A percentile compares a stretch with the other conserved stretches of the same genome.
Evolutionary conservation across 306 rosid species (phyloP).

Genomic region (Cicer arietinum): DNA sequence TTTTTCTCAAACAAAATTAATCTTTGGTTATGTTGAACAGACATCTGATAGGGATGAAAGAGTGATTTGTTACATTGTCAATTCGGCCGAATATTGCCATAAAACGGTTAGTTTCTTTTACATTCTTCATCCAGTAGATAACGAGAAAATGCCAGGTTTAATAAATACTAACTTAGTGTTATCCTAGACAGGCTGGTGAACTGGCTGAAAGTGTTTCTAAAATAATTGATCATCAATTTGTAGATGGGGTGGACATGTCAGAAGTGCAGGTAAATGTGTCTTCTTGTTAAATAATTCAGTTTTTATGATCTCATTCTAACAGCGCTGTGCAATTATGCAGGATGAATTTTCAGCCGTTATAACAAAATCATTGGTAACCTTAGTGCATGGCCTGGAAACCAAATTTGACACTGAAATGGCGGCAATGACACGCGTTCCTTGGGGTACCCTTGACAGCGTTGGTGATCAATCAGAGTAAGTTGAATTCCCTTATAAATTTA

Average conservation of each 20-base stretch:
- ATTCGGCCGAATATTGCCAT: conserved; percentile 97
- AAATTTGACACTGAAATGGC: conserved; percentile 98
- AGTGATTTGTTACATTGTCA: conserved; percentile 95
- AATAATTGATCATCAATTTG: conserved; percentile 79
- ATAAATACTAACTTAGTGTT: conserved; percentile 47
- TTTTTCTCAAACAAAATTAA: conserved; percentile 14
- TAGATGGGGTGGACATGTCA: conserved; percentile 88
- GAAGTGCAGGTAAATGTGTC: conserved; percentile 86
- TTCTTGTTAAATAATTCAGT: conserved; percentile 17
- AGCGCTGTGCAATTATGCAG: conserved; percentile 53
- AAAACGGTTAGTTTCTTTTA: conserved; percentile 69
- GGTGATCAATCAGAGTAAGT: conserved; percentile 99
- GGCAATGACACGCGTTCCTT: conserved; percentile 92
- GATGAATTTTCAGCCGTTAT: conserved; percentile 96
- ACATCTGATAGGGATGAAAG: conserved; percentile 97
- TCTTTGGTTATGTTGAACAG: conserved; percentile 61
- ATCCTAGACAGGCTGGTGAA: conserved; percentile 81
- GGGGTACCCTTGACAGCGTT: conserved; percentile 94
- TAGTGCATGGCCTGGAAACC: conserved; percentile 93
- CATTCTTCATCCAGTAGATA: conserved; percentile 42
- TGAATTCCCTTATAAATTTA: conserved; percentile 34
- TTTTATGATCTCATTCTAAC: conserved; percentile 42
- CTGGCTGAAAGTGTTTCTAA: conserved; percentile 93
- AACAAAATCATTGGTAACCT: conserved; percentile 91
- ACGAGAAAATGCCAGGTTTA: conserved; percentile 36